phyloP scores from a whole-genome alignment of 176 grass and related monocot genomes.

The Zizania latifolia region DNA sequence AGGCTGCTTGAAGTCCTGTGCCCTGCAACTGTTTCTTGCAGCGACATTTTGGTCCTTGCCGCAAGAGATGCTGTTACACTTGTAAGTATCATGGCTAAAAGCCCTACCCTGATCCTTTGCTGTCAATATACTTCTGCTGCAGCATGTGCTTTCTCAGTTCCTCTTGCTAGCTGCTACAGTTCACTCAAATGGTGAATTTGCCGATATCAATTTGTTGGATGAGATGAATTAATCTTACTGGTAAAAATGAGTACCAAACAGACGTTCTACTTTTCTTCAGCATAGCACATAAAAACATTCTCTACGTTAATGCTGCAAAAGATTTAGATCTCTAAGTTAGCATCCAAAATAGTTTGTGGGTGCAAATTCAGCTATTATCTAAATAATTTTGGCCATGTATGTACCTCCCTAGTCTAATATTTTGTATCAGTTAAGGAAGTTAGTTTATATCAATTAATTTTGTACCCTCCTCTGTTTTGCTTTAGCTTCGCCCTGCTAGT shows the following conservation, averaged over 20 bases:
- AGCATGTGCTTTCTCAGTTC: background rate
- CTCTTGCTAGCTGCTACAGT: background rate
- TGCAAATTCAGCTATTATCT: no score
- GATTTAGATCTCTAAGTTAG: slow-evolving; percentile 28
- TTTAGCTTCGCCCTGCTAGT: no score
- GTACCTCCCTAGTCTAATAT: no score
- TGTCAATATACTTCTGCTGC: background rate
- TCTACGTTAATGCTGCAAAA: slow-evolving; percentile 4
- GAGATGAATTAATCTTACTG: background rate
- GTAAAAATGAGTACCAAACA: background rate
- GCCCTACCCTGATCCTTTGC: background rate
- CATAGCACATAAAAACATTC: background rate
- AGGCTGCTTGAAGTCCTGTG: slow-evolving; percentile 67
- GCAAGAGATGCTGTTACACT: slow-evolving; percentile 79
- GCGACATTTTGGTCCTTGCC: slow-evolving; percentile 76
- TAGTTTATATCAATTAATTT: no score
- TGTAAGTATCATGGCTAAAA: slow-evolving; percentile 39
- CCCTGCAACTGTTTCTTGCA: slow-evolving; percentile 80
- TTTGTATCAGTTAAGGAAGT: no score
- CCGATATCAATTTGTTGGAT: background rate
- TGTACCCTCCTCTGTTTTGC: no score
- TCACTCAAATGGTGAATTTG: background rate
- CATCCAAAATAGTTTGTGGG: slow-evolving; percentile 20
- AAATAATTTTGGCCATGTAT: no score
- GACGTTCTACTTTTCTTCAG: background rate